phyloP scores from a whole-genome alignment of 1,284 basidiomycete genomes.

The Cryptococcus wingfieldii region DNA sequence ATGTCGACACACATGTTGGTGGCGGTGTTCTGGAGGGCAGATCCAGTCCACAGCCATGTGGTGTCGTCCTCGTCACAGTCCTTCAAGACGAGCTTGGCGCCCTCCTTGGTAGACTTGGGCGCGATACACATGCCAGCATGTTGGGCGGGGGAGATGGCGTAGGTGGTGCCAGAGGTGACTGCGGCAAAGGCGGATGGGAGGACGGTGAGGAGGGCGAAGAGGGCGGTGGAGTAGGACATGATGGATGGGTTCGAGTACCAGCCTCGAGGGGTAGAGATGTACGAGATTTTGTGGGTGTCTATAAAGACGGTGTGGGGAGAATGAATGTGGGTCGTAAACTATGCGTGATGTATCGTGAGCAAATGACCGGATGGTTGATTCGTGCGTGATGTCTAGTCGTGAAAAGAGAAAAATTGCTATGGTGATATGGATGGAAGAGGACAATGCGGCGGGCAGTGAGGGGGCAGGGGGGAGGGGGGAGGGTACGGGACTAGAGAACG shows the following conservation, averaged over 20 bases:
- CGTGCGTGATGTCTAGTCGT: background rate
- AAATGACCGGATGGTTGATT: background rate
- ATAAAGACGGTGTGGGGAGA: background rate
- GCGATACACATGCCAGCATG: slow-evolving; percentile 34
- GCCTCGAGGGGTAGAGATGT: slow-evolving; percentile 4
- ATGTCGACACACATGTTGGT: slow-evolving; percentile 37
- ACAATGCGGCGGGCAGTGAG: background rate
- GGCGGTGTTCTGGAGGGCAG: slow-evolving; percentile 27
- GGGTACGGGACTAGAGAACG: background rate
- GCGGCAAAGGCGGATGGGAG: slow-evolving; percentile 18
- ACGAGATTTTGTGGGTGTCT: slow-evolving; percentile 1
- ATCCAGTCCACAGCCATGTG: slow-evolving; percentile 27
- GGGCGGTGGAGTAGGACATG: slow-evolving; percentile 15
- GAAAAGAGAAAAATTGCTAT: background rate
- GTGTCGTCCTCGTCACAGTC: slow-evolving; percentile 31
- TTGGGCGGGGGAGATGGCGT: slow-evolving; percentile 33
- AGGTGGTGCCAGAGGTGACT: slow-evolving; percentile 17
- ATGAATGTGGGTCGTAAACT: slow-evolving; percentile 15
- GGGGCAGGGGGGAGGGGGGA: background rate
- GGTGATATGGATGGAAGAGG: background rate
- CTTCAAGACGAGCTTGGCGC: slow-evolving; percentile 27
- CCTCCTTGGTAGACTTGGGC: slow-evolving; percentile 22
- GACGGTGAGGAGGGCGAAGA: slow-evolving; percentile 22
- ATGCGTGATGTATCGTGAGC: background rate
- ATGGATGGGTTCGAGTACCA: slow-evolving; percentile 11